Evolutionary conservation across 83 land plant species (phyloP).

Genomic region (Thuja plicata): DNA sequence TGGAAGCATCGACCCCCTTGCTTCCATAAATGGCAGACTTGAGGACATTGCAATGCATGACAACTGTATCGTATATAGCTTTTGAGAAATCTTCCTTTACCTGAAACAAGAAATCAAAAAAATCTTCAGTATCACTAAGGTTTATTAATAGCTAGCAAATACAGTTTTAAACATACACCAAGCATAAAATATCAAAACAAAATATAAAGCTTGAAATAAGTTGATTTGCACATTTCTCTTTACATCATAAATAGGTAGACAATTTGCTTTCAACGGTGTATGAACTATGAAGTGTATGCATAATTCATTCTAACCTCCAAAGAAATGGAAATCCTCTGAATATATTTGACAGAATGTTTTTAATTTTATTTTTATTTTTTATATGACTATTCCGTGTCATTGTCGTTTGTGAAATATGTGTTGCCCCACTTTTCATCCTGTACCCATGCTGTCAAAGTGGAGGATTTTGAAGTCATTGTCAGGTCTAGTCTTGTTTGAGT

Average conservation of each 20-base stretch:
- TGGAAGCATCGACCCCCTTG: slow-evolving; percentile 68
- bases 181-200: not conserved
- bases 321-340: not conserved
- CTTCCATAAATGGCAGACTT: slow-evolving; percentile 69
- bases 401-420: not conserved
- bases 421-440: too few relatives aligned
- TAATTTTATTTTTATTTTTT: not conserved
- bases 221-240: not conserved
- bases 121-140: not conserved
- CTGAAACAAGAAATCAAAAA: slow-evolving; percentile 39
- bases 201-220: not conserved
- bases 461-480: too few relatives aligned
- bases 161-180: not conserved
- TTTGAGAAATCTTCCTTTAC: slow-evolving; percentile 52
- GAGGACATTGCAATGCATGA: slow-evolving; percentile 68
- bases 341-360: not conserved
- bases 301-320: not conserved
- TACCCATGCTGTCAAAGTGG: too few relatives aligned
- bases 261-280: not conserved
- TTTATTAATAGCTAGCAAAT: not conserved
- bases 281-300: not conserved
- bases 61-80: slow-evolving; percentile 56
- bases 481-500: too few relatives aligned
- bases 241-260: not conserved
- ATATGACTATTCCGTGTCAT: not conserved